phyloP scores from a whole-genome alignment of 495 filamentous ascomycete species.

The Aeminium ludgeri region DNA sequence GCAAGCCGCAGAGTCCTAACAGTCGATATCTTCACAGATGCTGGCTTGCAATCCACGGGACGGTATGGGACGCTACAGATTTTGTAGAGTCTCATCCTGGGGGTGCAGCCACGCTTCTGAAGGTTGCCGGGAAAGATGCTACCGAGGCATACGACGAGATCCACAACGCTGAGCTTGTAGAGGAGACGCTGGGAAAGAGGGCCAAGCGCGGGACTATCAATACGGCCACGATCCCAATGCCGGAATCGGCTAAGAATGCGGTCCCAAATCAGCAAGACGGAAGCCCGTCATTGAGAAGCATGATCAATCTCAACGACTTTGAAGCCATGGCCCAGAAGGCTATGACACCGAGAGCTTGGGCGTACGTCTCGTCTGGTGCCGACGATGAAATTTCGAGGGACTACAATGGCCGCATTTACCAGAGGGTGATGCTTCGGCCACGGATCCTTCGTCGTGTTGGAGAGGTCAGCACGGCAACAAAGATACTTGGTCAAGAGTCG shows the following conservation, averaged over 20 bases:
- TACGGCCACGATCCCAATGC: background rate
- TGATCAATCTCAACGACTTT: background rate
- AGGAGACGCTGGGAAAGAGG: slow-evolving; percentile 38
- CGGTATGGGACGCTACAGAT: slow-evolving; percentile 14
- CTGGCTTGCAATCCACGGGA: slow-evolving; percentile 15
- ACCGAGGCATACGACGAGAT: slow-evolving; percentile 50
- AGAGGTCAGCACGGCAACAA: slow-evolving; percentile 35
- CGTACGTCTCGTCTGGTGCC: slow-evolving; percentile 67
- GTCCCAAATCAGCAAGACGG: background rate
- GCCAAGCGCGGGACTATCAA: slow-evolving; percentile 20
- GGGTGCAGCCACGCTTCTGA: slow-evolving; percentile 5
- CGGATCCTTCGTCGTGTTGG: slow-evolving; percentile 53
- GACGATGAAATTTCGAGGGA: slow-evolving; percentile 40
- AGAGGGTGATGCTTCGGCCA: slow-evolving; percentile 53
- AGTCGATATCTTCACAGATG: too few relatives aligned
- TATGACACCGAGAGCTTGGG: slow-evolving; percentile 47
- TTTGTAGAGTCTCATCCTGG: slow-evolving; percentile 15
- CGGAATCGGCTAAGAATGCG: background rate
- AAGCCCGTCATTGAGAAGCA: slow-evolving; percentile 19
- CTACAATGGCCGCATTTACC: slow-evolving; percentile 40
- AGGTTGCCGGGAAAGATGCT: slow-evolving; percentile 36
- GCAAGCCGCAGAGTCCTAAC: too few relatives aligned
- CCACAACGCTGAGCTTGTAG: slow-evolving; percentile 47
- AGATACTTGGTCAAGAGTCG: slow-evolving; percentile 43
- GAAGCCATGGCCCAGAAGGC: background rate